phyloP scores from a whole-genome alignment of 371 early-diverging fungal species.

The Lichtheimia corymbifera region DNA sequence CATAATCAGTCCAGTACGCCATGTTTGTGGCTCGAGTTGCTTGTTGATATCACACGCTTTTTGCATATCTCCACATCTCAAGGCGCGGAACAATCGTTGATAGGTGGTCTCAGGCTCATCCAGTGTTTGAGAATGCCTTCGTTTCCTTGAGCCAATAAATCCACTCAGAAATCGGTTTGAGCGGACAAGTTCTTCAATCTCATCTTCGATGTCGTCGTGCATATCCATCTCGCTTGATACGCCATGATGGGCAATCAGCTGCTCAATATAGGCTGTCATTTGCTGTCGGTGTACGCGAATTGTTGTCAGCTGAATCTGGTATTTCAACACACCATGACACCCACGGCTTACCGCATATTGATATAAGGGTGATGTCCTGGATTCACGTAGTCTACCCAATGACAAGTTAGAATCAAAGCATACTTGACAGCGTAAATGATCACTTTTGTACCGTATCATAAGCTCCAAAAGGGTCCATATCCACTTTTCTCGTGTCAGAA shows the following conservation, averaged over 20 bases:
- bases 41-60: not conserved
- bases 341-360: constrained; percentile 3
- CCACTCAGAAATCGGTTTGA: not conserved
- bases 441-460: not conserved
- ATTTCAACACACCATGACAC: not conserved
- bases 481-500: not conserved
- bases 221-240: constrained; percentile 7
- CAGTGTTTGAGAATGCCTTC: not conserved
- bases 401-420: not conserved
- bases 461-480: constrained; percentile 1
- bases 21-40: not conserved
- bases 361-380: not conserved
- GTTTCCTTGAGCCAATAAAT: not conserved
- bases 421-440: not conserved
- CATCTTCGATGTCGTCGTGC: constrained; percentile 22
- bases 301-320: not conserved
- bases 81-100: constrained; percentile 1
- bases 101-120: constrained; percentile 3
- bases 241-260: not conserved
- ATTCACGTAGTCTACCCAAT: not conserved
- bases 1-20: constrained; percentile 7
- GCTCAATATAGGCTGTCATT: constrained; percentile 8
- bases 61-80: constrained; percentile 5
- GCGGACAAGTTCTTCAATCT: constrained; percentile 4
- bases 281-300: not conserved